Evolutionary conservation across 2,329 filamentous ascomycete genomes (phyloP), one percentile per base, ranked within the genome.

Genomic region (Akanthomyces lecanii): DNA sequence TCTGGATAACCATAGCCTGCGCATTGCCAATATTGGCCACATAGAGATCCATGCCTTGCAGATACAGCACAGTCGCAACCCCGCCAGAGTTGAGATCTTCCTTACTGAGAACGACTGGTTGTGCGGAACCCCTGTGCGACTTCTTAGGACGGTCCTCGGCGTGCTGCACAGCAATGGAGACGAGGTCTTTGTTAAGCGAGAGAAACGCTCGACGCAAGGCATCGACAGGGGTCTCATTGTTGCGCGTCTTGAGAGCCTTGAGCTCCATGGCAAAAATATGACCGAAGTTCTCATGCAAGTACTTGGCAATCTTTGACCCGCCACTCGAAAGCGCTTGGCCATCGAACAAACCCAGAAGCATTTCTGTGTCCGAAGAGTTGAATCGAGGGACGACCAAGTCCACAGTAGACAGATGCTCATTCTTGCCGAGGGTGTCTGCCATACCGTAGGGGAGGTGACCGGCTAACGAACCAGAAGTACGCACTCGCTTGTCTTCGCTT

Each of bases 11-110:
- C 77, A 99, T 90, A n/a, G 93, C 94, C 76, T 98, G 92, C 5
- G 90, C 92, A 76, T 99, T 92, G 59, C 95, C 95, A 25, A 99
- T 91, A 70, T 99, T 99, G 66, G 93, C 95, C 61, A 98, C 89
- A 71, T 91, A 97, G 3, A 99, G 83, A 69, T 98, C 92, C 76
- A 92, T 93, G 68, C 90, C 89, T 69, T 93, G 89, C 38, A 99
- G 79, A 70, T 97, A 99, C 59, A 95, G 82, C 3, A 98, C 90
- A 0, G 95, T 97, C 2, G 94, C 95, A 52, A 97, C 92, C 64
- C 91, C 92, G 47, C 95, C 95, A 18, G 92, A 94, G 67, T 89
- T 89, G 51, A 97, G 82, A 72, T 99, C 95, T 68, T 97, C 92
- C 64, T 93, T 90, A 60, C 87, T 92, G 45, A 99, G 84, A 51